Evolutionary conservation across 2,329 filamentous ascomycete genomes (phyloP).

Genomic region (Sarocladium oryzae): DNA sequence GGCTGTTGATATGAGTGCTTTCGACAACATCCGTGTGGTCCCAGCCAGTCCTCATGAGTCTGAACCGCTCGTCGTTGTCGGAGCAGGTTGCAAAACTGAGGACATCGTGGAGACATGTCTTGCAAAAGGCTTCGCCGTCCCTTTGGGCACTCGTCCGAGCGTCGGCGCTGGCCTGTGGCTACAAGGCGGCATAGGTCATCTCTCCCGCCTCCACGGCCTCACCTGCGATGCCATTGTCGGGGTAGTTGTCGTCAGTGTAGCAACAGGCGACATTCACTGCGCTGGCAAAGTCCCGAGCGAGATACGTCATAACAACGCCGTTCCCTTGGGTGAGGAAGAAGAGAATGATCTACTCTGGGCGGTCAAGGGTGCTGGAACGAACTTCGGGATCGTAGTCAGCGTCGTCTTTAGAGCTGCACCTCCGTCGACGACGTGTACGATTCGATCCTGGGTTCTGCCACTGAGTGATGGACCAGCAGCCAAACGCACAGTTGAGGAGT

Average conservation of each 20-base stretch:
- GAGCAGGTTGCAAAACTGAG: constrained; percentile 48
- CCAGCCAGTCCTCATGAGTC: constrained; percentile 29
- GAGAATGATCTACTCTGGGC: constrained; percentile 51
- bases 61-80: constrained; percentile 40
- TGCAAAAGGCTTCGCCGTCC: constrained; percentile 44
- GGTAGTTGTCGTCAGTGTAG: constrained; percentile 48
- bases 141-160: constrained; percentile 54
- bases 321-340: constrained; percentile 38
- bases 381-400: constrained; percentile 51
- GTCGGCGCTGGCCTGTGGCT: constrained; percentile 58
- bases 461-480: constrained; percentile 25
- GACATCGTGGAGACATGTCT: constrained; percentile 45
- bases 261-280: constrained; percentile 38
- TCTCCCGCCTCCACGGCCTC: constrained; percentile 49
- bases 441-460: constrained; percentile 34
- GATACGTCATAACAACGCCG: constrained; percentile 32
- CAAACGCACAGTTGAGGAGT: constrained; percentile 27
- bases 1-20: constrained; percentile 51
- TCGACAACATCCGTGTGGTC: constrained; percentile 43
- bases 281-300: constrained; percentile 44
- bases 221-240: constrained; percentile 55
- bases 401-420: constrained; percentile 45
- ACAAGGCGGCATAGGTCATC: constrained; percentile 58
- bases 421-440: constrained; percentile 31
- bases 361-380: constrained; percentile 51